Base-by-base conservation (phyloP, 164 flowering plant genomes). In the Chloranthus sessilifolius region DNA sequence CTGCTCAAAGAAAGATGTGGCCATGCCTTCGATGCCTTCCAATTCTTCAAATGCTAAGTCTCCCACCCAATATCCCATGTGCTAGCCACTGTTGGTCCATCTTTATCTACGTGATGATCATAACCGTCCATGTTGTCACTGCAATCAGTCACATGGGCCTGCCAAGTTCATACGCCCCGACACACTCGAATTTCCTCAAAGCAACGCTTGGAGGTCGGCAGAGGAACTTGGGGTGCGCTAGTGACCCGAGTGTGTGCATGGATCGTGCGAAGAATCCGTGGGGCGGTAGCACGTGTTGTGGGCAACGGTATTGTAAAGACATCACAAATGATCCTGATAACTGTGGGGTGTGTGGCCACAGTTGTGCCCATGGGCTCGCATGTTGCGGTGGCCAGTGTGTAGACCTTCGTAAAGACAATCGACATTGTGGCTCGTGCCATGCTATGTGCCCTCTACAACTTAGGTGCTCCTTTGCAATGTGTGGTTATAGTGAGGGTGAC, bases 361-460 rank as follows among this genome's bases (percentile, higher is more conserved):
- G 19, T 0, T 70, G 70, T 31, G 55, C 17, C 31, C 53, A 26
- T 20, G 70, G 67, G 27, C 40, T 64, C 22, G 49, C 46, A 2
- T 69, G 74, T 17, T 69, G 74, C 51, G 66, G 39, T 36, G 74
- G 74, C 6, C 57, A 43, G 30, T 65, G 74, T 35, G 70, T 65
- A 14, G 70, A 70, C 49, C n/a, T 47, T 7, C 53, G 38, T 16
- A 65, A 55, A 38, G 63, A 70, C 23, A 57, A 65, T 40, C 37
- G 15, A 1, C 43, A 69, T 8, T 69, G 74, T 54, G 70, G 74
- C 3, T 58, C 63, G 22, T 69, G 74, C 49, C 47, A 65, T 43
- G 50, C 57, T 31, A 64, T 37, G 43, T 69, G 74, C 36, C 62
- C 35, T 49, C 48, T 59, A 27, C 23, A 52, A 50, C 26, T 7